These are phyloP conservation scores for Penicillium sp. DNA, from an alignment of 2,329 filamentous ascomycete genomes.

Conservation along the genomic window DNA sequence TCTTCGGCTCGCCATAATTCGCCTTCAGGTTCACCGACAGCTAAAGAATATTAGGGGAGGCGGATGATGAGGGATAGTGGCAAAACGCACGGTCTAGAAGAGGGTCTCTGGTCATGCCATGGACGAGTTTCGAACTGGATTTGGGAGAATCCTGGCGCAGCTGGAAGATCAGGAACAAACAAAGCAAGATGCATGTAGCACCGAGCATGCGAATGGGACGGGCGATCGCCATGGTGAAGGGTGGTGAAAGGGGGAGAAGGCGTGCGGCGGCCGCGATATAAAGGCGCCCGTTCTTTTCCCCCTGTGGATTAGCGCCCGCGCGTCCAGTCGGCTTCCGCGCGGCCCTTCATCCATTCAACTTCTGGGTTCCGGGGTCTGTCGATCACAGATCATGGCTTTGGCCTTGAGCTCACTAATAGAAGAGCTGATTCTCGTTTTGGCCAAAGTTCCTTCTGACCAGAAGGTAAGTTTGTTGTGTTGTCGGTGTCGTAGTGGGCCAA, in stretches of 20 bases:
- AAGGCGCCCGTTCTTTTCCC: slow-evolving; percentile 20
- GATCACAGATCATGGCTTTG: slow-evolving; percentile 61
- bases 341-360: slow-evolving; percentile 1
- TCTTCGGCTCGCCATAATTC: slow-evolving; percentile 69
- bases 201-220: slow-evolving; percentile 79
- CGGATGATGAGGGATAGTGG: slow-evolving; percentile 7
- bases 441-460: slow-evolving; percentile 47
- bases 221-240: slow-evolving; percentile 70
- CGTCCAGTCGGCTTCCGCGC: slow-evolving; percentile 10
- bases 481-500: neutral
- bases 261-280: slow-evolving; percentile 9
- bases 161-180: slow-evolving; percentile 76
- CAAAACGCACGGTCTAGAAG: slow-evolving; percentile 72
- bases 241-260: slow-evolving; percentile 21
- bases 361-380: neutral
- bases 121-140: slow-evolving; percentile 45
- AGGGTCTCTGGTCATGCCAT: slow-evolving; percentile 73
- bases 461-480: slow-evolving; percentile 42
- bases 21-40: slow-evolving; percentile 78
- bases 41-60: slow-evolving; percentile 47
- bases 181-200: slow-evolving; percentile 67
- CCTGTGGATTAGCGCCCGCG: slow-evolving; percentile 26
- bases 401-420: slow-evolving; percentile 65
- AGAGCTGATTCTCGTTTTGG: slow-evolving; percentile 66
- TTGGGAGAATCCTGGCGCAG: slow-evolving; percentile 59